Evolutionary conservation across 164 flowering plant genomes (phyloP), one percentile per base, ranked within the genome.

Genomic region (Chimonanthus salicifolius): DNA sequence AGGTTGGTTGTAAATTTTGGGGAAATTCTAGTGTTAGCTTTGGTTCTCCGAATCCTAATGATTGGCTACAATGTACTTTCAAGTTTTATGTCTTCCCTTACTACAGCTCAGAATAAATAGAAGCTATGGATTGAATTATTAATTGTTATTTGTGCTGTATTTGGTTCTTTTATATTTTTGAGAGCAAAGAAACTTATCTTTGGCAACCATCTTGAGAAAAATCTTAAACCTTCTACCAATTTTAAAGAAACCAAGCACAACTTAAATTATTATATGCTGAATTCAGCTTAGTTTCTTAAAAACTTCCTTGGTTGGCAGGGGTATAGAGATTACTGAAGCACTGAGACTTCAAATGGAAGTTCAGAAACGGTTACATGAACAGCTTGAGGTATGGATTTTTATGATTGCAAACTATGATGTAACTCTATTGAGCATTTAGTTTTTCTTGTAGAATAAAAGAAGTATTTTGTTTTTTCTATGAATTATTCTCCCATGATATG

Each of bases 311-410:
- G 10, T 71, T 63, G 7, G 51, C 88, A 90, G 97, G 79, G 88
- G 94, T 71, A 86, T 87, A 74, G 89, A 86, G 74, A 88, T 92
- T 47, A 90, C 94, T 49, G 94, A 92, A 81, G 94, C 94, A 45
- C 79, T 92, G 72, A 85, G 93, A 48, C 47, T 91, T 65, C 97
- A 92, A 78, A 88, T 92, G 91, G 97, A 88, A 77, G 97, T 92
- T 67, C 97, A 92, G 82, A 92, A 90, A 84, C 85, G 80, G 77
- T 80, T 90, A 64, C 97, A 92, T 72, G 97, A 90, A 82, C 93
- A 88, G 72, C 97, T 90, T 58, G 97, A 90, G 97, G 94, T 89
- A 85, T 72, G 78, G 33, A 54, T 33, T 33, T 33, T 70, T 10
- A 10, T 10, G n/a, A 10, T n/a, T 4, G 60, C 11, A 13, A 9